Evolutionary conservation across 306 rosid species (phyloP).

Genomic region (Chamaecrista fasciculata): DNA sequence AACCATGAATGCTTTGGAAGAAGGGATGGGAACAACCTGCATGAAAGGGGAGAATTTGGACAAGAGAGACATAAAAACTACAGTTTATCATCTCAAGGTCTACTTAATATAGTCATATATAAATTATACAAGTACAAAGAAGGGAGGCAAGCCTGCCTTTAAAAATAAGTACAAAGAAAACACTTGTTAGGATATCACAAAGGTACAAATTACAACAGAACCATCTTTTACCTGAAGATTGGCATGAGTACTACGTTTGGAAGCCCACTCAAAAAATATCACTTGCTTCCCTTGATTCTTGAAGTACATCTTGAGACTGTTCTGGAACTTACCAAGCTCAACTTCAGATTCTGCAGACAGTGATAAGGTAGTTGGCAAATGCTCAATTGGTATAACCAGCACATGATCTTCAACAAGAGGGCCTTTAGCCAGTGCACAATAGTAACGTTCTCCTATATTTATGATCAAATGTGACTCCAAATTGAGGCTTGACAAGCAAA

Average conservation of each 20-base stretch:
- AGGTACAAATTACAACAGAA: conserved; percentile 17
- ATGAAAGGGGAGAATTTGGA: conserved; percentile 31
- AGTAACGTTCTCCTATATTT: conserved; percentile 78
- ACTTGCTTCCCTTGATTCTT: conserved; percentile 73
- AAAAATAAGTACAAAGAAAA: conserved; percentile 14
- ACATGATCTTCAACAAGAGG: conserved; percentile 88
- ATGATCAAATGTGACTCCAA: conserved; percentile 80
- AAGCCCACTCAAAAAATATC: conserved; percentile 91
- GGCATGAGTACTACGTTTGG: conserved; percentile 74
- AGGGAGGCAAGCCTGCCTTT: conserved; percentile 16
- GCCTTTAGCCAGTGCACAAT: conserved; percentile 94
- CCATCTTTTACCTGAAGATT: conserved; percentile 79
- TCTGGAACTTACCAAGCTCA: conserved; percentile 64
- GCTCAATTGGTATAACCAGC: conserved; percentile 77
- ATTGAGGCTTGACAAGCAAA: conserved; percentile 90
- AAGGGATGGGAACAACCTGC: conserved; percentile 82
- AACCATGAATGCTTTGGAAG: conserved; percentile 60
- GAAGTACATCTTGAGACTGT: conserved; percentile 57
- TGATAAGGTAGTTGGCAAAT: conserved; percentile 66
- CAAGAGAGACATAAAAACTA: conserved; percentile 9
- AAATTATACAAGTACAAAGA: conserved; percentile 12
- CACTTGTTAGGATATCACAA: conserved; percentile 14
- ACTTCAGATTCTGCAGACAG: conserved; percentile 55
- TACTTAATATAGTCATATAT: not conserved
- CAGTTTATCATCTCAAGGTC: conserved; percentile 16